These are phyloP conservation scores for Fusarium palustre DNA, from an alignment of 2,329 filamentous ascomycete genomes.

Conservation along the genomic window DNA sequence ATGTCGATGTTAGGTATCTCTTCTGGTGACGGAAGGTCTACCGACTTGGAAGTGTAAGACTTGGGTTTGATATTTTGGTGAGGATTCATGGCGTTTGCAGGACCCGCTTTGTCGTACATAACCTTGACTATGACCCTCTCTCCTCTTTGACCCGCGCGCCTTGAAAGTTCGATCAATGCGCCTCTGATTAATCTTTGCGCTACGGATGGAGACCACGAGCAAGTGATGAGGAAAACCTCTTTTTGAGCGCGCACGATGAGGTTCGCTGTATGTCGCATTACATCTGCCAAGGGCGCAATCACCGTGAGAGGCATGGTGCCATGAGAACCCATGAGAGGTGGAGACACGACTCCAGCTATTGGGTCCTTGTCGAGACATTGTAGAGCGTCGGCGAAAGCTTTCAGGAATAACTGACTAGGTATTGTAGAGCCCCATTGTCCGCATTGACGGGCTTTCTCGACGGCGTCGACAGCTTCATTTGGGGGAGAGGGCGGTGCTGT, in stretches of 20 bases:
- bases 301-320: conserved; percentile 77
- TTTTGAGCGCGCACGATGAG: conserved; percentile 77
- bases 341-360: conserved; percentile 63
- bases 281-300: conserved; percentile 68
- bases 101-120: conserved; percentile 78
- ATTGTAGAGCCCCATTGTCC: conserved; percentile 73
- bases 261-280: conserved; percentile 80
- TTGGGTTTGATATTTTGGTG: conserved; percentile 70
- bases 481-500: conserved; percentile 33
- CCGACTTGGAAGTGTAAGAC: conserved; percentile 67
- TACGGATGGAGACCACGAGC: conserved; percentile 78
- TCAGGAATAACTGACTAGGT: conserved; percentile 76
- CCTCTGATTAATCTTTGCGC: conserved; percentile 76
- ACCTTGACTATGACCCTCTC: conserved; percentile 75
- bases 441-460: conserved; percentile 68
- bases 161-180: conserved; percentile 76
- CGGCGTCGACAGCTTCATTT: conserved; percentile 47
- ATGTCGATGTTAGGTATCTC: conserved; percentile 80
- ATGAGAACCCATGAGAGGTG: conserved; percentile 62
- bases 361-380: conserved; percentile 65
- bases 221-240: conserved; percentile 80
- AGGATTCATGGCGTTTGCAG: conserved; percentile 73
- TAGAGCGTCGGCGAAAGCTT: conserved; percentile 75
- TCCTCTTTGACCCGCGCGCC: conserved; percentile 68
- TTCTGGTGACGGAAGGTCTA: conserved; percentile 70